Evolutionary conservation across 1,284 basidiomycete species (phyloP).

Genomic region (Pseudozyma sp.): DNA sequence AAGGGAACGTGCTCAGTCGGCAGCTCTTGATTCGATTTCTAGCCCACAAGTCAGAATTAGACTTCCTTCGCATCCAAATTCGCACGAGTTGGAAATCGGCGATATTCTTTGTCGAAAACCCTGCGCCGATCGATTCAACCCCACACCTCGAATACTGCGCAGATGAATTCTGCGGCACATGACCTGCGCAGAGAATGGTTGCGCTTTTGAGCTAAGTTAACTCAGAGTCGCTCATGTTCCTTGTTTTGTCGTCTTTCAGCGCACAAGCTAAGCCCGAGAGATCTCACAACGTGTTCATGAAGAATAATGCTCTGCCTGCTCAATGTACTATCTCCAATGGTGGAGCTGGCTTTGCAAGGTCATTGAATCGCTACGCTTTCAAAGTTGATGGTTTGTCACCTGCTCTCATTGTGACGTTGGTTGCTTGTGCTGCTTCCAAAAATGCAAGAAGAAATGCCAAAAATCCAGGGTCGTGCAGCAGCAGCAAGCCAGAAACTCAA

Average conservation of each 20-base stretch:
- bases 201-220: no score
- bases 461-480: conserved; percentile 14
- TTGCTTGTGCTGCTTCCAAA: background rate
- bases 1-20: conserved; percentile 17
- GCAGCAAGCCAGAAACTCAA: background rate
- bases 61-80: background rate
- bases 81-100: conserved; percentile 20
- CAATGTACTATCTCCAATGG: no score
- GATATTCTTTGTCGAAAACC: background rate
- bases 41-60: background rate
- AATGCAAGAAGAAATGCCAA: conserved; percentile 1
- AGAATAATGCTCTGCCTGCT: no score
- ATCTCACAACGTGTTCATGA: no score
- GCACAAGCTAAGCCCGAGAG: no score
- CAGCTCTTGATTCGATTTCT: conserved; percentile 11
- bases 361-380: no score
- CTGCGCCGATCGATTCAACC: conserved; percentile 1
- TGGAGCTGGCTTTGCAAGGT: no score
- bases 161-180: conserved; percentile 12
- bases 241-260: no score
- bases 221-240: no score
- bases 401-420: no score
- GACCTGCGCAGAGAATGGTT: no score
- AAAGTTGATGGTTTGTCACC: no score
- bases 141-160: background rate